Evolutionary conservation across 2,329 filamentous ascomycete species (phyloP).

Genomic region (Ophiocordyceps polyrhachis-furcata): DNA sequence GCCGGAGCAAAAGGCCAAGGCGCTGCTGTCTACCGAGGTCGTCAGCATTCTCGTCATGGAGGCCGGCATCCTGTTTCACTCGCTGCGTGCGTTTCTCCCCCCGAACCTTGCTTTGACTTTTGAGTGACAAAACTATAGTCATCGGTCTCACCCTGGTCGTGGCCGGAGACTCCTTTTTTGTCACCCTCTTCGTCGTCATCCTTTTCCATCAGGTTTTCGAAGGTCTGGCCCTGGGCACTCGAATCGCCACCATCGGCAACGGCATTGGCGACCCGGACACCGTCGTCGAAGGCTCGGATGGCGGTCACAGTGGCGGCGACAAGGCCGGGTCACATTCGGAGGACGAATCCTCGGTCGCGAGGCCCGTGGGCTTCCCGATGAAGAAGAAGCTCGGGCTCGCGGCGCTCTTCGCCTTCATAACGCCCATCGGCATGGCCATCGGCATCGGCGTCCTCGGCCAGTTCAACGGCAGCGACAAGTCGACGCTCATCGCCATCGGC

Average conservation of each 20-base stretch:
- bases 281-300: slow-evolving; percentile 1
- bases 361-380: slow-evolving; percentile 13
- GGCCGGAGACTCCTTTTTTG: slow-evolving; percentile 34
- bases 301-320: slow-evolving; percentile 5
- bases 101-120: background rate
- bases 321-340: slow-evolving; percentile 5
- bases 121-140: slow-evolving; percentile 18
- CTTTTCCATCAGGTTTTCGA: slow-evolving; percentile 68
- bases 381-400: slow-evolving; percentile 42
- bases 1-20: slow-evolving; percentile 8
- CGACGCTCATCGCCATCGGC: slow-evolving; percentile 52
- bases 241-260: slow-evolving; percentile 41
- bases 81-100: slow-evolving; percentile 35
- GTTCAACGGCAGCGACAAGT: slow-evolving; percentile 56
- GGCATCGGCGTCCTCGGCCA: slow-evolving; percentile 50
- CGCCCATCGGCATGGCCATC: slow-evolving; percentile 64
- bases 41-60: slow-evolving; percentile 52
- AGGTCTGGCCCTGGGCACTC: slow-evolving; percentile 52
- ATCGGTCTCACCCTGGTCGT: slow-evolving; percentile 47
- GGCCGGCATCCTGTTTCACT: slow-evolving; percentile 58
- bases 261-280: background rate
- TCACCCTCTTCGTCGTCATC: slow-evolving; percentile 46
- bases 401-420: slow-evolving; percentile 47
- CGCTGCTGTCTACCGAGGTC: slow-evolving; percentile 22
- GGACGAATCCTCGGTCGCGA: slow-evolving; percentile 3